Conservation (phyloP, 805 yeast species). For the Nakazawaea anatomiae region DNA sequence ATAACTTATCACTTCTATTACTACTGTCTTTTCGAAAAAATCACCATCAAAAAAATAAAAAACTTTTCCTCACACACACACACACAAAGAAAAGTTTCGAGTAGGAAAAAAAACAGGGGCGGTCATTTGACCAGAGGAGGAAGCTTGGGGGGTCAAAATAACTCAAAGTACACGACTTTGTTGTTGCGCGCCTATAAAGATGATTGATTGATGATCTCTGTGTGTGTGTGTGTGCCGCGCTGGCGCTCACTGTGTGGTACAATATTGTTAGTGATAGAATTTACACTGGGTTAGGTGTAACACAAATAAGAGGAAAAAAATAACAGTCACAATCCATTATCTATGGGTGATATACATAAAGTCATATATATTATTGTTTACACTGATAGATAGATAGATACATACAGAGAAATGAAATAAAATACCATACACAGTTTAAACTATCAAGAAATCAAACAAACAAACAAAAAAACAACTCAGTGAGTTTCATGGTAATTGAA, state of each 20-base stretch:
- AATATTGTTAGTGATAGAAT: not conserved
- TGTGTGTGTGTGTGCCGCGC: no score
- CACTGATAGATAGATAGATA: no score
- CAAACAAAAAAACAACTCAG: not conserved
- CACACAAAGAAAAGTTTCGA: not conserved
- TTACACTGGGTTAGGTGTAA: not conserved
- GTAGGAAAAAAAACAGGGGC: not conserved
- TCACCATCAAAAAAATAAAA: not conserved
- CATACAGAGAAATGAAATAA: no score
- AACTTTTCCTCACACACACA: no score
- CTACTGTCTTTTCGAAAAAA: not conserved
- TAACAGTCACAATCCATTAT: not conserved
- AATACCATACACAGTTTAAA: no score
- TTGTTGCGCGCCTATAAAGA: no score
- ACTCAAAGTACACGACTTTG: no score
- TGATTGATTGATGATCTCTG: no score
- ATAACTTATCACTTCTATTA: no score
- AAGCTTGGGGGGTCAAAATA: no score
- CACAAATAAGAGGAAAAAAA: not conserved
- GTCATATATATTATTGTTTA: no score
- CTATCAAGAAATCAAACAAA: not conserved
- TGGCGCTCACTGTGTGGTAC: no score
- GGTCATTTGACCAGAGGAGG: not conserved
- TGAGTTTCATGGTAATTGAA: conserved; percentile 23
- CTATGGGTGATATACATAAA: not conserved